These are phyloP conservation scores for Fusarium sp. DNA, from an alignment of 2,329 filamentous ascomycete species.

Conservation along the genomic window DNA sequence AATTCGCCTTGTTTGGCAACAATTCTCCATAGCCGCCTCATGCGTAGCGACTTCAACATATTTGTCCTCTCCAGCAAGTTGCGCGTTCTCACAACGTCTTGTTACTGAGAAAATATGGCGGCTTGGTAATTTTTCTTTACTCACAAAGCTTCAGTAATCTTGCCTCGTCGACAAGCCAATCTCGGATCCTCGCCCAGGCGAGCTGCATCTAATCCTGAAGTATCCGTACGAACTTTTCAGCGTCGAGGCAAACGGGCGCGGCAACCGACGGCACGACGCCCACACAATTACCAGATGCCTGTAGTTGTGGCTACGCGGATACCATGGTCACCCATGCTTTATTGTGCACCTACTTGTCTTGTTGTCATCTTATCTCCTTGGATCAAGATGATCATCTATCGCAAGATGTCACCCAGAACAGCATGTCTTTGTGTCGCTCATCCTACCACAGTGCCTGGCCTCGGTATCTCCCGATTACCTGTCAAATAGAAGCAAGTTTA, in stretches of 20 bases:
- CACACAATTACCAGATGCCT: constrained; percentile 10
- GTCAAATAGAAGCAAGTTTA: constrained; percentile 38
- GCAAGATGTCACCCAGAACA: constrained; percentile 25
- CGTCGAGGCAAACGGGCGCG: constrained; percentile 11
- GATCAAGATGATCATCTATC: constrained; percentile 26
- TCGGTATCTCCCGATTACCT: constrained; percentile 47
- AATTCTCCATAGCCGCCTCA: constrained; percentile 39
- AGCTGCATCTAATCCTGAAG: constrained; percentile 1
- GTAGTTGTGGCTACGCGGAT: constrained; percentile 12
- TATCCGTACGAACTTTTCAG: not conserved
- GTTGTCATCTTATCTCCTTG: constrained; percentile 13
- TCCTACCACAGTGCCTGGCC: constrained; percentile 23
- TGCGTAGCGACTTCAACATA: constrained; percentile 30
- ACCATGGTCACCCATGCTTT: constrained; percentile 19
- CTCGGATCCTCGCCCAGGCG: constrained; percentile 4
- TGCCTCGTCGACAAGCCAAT: constrained; percentile 1
- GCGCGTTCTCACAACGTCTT: constrained; percentile 16
- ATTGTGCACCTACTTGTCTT: constrained; percentile 6
- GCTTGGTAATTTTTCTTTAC: not conserved
- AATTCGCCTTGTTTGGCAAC: constrained; percentile 29
- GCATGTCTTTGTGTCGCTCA: constrained; percentile 16
- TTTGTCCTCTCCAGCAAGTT: constrained; percentile 22
- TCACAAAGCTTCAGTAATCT: not conserved
- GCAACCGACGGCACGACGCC: constrained; percentile 19
- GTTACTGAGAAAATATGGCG: constrained; percentile 1